Conservation (phyloP, 495 filamentous ascomycete species). For the Daldinia concentrica region DNA sequence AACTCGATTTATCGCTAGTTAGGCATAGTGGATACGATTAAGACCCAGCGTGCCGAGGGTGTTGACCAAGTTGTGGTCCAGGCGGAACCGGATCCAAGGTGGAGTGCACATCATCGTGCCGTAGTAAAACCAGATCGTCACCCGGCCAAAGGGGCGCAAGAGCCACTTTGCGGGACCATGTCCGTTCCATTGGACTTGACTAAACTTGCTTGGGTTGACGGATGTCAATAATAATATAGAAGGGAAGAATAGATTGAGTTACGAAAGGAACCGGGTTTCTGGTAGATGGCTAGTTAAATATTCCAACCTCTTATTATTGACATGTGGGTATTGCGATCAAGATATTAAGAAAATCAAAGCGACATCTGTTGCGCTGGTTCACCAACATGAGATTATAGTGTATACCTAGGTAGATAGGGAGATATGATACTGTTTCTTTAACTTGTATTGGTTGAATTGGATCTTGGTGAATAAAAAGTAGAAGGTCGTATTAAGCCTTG, state of each 20-base stretch:
- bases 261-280: conserved; percentile 30
- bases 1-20: conserved; percentile 7
- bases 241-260: conserved; percentile 19
- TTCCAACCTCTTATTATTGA: conserved; percentile 26
- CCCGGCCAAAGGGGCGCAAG: conserved; percentile 42
- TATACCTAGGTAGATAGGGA: background rate
- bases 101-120: conserved; percentile 22
- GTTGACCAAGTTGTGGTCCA: conserved; percentile 26
- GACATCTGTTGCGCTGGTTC: background rate
- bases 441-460: background rate
- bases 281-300: conserved; percentile 20
- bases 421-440: no score
- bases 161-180: conserved; percentile 37
- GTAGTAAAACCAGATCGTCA: conserved; percentile 34
- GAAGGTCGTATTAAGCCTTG: conserved; percentile 4
- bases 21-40: conserved; percentile 12
- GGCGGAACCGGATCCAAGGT: conserved; percentile 14
- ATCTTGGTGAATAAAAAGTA: background rate
- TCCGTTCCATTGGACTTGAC: conserved; percentile 2
- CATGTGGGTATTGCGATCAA: background rate
- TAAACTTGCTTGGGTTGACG: conserved; percentile 7
- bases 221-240: conserved; percentile 28
- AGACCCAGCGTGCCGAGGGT: conserved; percentile 3
- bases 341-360: background rate
- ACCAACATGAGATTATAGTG: background rate